phyloP scores from a whole-genome alignment of 192 early-diverging fungal genomes.

The Linnemannia exigua region DNA sequence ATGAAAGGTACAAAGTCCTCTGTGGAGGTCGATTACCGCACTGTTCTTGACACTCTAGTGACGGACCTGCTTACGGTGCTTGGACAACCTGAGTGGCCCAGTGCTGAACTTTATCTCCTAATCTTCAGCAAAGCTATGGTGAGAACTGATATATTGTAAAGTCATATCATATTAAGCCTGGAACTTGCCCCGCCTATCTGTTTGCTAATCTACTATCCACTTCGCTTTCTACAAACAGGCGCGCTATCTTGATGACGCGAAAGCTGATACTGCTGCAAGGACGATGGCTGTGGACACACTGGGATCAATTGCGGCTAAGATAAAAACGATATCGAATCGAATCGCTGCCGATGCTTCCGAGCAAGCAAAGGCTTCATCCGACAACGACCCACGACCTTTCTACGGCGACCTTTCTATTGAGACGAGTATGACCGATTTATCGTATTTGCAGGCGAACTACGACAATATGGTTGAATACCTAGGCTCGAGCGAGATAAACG shows the following conservation, averaged over 20 bases:
- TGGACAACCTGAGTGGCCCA: conserved; percentile 93
- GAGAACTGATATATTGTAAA: not conserved
- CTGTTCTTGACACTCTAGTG: conserved; percentile 78
- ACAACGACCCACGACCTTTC: conserved; percentile 20
- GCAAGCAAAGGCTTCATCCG: not conserved
- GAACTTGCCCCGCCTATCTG: not conserved
- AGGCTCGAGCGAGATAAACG: conserved; percentile 18
- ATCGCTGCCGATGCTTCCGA: not conserved
- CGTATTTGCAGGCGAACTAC: conserved; percentile 31
- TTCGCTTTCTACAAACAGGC: conserved; percentile 50
- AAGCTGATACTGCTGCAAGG: conserved; percentile 67
- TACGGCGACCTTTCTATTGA: conserved; percentile 29
- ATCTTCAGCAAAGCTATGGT: conserved; percentile 81
- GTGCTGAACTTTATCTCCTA: conserved; percentile 78
- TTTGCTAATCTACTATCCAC: not conserved
- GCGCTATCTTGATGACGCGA: conserved; percentile 73
- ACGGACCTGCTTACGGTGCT: conserved; percentile 79
- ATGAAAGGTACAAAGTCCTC: conserved; percentile 59
- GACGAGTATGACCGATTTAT: conserved; percentile 21
- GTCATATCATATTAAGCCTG: not conserved
- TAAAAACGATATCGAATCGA: conserved; percentile 55
- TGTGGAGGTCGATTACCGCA: conserved; percentile 81
- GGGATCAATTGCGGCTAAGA: conserved; percentile 72
- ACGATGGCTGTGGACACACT: conserved; percentile 75
- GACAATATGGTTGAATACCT: conserved; percentile 28